These are phyloP conservation scores for Butyriboletus loyo DNA, from an alignment of 768 basidiomycete genomes.

Conservation along the genomic window DNA sequence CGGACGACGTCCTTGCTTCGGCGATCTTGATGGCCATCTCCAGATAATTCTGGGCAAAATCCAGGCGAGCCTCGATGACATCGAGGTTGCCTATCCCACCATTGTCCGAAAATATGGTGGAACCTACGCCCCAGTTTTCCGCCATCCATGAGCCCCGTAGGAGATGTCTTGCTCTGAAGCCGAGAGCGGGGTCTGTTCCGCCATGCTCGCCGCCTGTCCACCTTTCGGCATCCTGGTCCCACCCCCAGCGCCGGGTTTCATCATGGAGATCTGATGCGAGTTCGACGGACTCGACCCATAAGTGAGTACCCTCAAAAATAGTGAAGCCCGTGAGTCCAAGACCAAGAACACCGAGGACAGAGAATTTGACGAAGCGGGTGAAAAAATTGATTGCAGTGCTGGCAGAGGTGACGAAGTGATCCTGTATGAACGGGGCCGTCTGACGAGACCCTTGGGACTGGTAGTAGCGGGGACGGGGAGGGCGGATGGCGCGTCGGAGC, in stretches of 20 bases:
- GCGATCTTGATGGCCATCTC: conserved; percentile 47
- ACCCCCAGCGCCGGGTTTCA: conserved; percentile 59
- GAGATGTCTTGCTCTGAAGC: conserved; percentile 56
- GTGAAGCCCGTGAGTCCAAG: conserved; percentile 44
- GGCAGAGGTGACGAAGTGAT: conserved; percentile 35
- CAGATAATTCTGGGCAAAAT: conserved; percentile 53
- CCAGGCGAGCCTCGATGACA: conserved; percentile 53
- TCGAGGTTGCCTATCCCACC: conserved; percentile 38
- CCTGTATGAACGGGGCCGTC: conserved; percentile 21
- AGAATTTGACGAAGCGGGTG: conserved; percentile 47
- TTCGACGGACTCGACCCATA: conserved; percentile 61
- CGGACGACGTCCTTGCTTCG: conserved; percentile 36
- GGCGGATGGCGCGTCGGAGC: conserved; percentile 5
- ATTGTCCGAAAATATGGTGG: conserved; percentile 35
- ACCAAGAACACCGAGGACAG: conserved; percentile 42
- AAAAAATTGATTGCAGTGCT: conserved; percentile 43
- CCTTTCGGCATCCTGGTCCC: conserved; percentile 58
- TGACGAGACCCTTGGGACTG: conserved; percentile 16
- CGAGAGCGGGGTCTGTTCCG: conserved; percentile 73
- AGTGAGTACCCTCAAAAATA: conserved; percentile 55
- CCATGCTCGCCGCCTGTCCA: conserved; percentile 60
- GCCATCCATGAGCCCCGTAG: conserved; percentile 73
- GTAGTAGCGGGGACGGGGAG: conserved; percentile 12
- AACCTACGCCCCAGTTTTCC: conserved; percentile 58
- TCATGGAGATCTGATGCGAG: conserved; percentile 46